Evolutionary conservation across 2,329 filamentous ascomycete species (phyloP).

Genomic region (Raffaelea ambrosiae): DNA sequence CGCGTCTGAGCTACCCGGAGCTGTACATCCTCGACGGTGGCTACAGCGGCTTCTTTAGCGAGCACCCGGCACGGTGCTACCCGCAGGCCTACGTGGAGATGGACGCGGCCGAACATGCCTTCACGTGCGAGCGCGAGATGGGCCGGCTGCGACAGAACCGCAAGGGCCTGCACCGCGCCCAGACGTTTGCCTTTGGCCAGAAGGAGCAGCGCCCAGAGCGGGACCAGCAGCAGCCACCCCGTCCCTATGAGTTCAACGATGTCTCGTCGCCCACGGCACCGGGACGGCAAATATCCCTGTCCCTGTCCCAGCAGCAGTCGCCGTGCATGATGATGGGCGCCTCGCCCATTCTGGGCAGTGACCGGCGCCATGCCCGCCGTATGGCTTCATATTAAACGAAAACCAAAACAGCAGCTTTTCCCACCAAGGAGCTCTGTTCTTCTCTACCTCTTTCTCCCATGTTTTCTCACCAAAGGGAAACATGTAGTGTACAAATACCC

Average conservation of each 20-base stretch:
- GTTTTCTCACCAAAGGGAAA: too few species aligned
- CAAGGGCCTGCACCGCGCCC: slow-evolving; percentile 75
- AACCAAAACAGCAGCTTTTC: too few species aligned
- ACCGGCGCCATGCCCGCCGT: slow-evolving; percentile 47
- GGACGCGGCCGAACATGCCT: slow-evolving; percentile 83
- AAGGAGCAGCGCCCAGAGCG: slow-evolving; percentile 15
- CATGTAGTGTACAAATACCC: background rate
- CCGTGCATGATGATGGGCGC: slow-evolving; percentile 33
- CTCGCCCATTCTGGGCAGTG: slow-evolving; percentile 34
- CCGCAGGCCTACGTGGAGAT: slow-evolving; percentile 97
- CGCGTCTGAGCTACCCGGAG: slow-evolving; percentile 86
- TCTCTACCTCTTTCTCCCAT: too few species aligned
- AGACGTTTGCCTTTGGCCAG: slow-evolving; percentile 92
- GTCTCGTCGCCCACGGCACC: slow-evolving; percentile 46
- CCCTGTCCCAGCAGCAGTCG: slow-evolving; percentile 23
- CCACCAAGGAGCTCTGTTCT: too few species aligned
- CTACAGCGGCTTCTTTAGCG: slow-evolving; percentile 84
- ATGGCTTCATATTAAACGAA: slow-evolving; percentile 52
- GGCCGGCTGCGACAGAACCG: slow-evolving; percentile 81
- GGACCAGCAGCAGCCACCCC: background rate
- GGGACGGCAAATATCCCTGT: slow-evolving; percentile 20
- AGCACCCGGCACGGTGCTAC: slow-evolving; percentile 73
- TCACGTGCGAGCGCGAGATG: slow-evolving; percentile 89
- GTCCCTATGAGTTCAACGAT: slow-evolving; percentile 4
- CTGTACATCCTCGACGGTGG: slow-evolving; percentile 95